A percentile compares a stretch with the other conserved stretches of the same genome.
These are phyloP conservation scores for Xylaria arbuscula DNA, from an alignment of 2,329 filamentous ascomycete species.

Conservation along the genomic window DNA sequence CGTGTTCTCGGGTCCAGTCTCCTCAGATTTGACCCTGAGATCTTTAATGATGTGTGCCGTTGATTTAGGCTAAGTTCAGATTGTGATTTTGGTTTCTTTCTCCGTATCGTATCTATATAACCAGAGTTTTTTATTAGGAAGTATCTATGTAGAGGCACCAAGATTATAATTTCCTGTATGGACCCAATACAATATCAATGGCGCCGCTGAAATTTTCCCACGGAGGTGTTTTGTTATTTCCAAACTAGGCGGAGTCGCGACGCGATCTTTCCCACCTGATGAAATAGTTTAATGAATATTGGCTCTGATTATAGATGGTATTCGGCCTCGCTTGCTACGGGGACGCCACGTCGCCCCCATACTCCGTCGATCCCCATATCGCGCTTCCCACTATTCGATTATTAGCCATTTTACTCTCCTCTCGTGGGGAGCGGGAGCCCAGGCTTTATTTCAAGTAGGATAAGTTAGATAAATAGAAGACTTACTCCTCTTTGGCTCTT, in stretches of 20 bases:
- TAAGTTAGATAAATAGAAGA: neutral
- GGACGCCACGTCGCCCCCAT: slow-evolving; percentile 48
- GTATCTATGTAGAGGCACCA: no score
- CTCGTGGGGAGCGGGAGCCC: no score
- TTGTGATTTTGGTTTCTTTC: no score
- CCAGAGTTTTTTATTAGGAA: no score
- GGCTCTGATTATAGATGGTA: slow-evolving; percentile 46
- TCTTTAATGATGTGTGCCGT: no score
- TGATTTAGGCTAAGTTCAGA: no score
- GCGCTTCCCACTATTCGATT: slow-evolving; percentile 42
- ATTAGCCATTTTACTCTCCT: slow-evolving; percentile 10
- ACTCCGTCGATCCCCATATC: slow-evolving; percentile 50
- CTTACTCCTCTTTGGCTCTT: slow-evolving; percentile 50
- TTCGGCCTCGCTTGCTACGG: slow-evolving; percentile 43
- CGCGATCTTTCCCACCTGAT: neutral
- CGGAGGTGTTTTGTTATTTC: neutral
- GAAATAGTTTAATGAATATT: neutral
- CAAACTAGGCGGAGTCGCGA: neutral
- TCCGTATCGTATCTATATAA: no score
- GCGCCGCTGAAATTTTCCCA: neutral
- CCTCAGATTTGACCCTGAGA: no score
- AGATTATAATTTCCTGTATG: neutral
- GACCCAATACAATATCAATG: neutral
- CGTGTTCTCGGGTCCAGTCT: no score
- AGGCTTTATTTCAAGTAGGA: no score